phyloP scores from a whole-genome alignment of 2,329 filamentous ascomycete genomes.

The Clonostachys sp. region DNA sequence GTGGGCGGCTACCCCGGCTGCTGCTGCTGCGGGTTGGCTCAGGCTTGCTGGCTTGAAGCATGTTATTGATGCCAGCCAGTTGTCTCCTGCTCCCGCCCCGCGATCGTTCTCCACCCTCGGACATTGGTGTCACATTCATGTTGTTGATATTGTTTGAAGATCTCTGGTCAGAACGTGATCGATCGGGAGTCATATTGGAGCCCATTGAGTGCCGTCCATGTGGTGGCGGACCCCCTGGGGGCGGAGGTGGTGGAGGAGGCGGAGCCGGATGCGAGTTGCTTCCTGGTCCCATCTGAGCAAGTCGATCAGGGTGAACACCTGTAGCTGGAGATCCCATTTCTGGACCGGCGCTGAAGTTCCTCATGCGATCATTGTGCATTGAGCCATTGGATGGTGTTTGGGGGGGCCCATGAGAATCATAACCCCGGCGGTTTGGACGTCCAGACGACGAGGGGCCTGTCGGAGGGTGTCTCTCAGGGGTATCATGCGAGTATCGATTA shows the following conservation, averaged over 20 bases:
- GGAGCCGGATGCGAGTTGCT: slow-evolving; percentile 6
- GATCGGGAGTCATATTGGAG: slow-evolving; percentile 21
- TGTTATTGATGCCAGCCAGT: slow-evolving; percentile 55
- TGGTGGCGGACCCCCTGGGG: slow-evolving; percentile 17
- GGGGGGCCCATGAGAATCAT: slow-evolving; percentile 25
- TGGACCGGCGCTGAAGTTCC: slow-evolving; percentile 23
- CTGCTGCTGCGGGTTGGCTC: slow-evolving; percentile 22
- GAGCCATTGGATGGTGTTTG: slow-evolving; percentile 16
- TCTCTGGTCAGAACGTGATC: slow-evolving; percentile 8
- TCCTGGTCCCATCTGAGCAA: slow-evolving; percentile 35
- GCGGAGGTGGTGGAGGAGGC: slow-evolving; percentile 13
- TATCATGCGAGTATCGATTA: slow-evolving; percentile 30
- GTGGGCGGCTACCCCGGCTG: slow-evolving; percentile 25
- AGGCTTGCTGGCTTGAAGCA: slow-evolving; percentile 39
- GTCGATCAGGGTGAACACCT: slow-evolving; percentile 45
- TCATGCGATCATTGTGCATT: slow-evolving; percentile 34
- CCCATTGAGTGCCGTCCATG: slow-evolving; percentile 22
- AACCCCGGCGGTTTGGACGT: slow-evolving; percentile 16
- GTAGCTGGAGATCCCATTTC: slow-evolving; percentile 15
- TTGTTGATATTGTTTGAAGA: background rate
- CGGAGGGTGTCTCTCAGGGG: slow-evolving; percentile 1
- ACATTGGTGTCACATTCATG: background rate
- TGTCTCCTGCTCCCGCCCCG: slow-evolving; percentile 42
- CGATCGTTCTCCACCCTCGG: slow-evolving; percentile 23
- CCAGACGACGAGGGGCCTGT: slow-evolving; percentile 1